Evolutionary conservation across 495 filamentous ascomycete species (phyloP).

Genomic region (Xylaria nigripes): DNA sequence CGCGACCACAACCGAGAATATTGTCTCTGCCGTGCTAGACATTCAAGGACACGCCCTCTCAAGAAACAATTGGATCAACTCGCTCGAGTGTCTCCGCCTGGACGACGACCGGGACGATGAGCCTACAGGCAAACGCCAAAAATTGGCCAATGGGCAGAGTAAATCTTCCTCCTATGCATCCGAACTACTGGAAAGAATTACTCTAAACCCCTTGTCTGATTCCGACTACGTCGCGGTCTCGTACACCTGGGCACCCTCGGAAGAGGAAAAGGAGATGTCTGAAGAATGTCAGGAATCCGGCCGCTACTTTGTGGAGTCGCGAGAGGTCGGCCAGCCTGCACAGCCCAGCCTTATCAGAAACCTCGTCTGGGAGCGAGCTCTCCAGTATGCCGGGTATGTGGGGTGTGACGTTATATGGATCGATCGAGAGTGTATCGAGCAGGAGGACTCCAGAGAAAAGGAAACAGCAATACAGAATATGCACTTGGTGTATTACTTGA

Average conservation of each 20-base stretch:
- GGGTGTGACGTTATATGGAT: constrained; percentile 32
- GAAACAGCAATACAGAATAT: constrained; percentile 33
- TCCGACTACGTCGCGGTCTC: constrained; percentile 24
- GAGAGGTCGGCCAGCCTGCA: constrained; percentile 15
- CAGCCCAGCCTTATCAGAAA: constrained; percentile 20
- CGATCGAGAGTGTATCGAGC: constrained; percentile 36
- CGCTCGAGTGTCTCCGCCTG: constrained; percentile 22
- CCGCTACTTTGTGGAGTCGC: constrained; percentile 18
- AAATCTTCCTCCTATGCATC: constrained; percentile 8
- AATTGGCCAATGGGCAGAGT: constrained; percentile 16
- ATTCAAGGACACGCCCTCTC: constrained; percentile 18
- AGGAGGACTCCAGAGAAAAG: constrained; percentile 26
- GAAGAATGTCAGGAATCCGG: constrained; percentile 1
- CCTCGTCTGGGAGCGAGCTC: constrained; percentile 17
- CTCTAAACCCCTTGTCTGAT: constrained; percentile 16
- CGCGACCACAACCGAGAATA: constrained; percentile 6
- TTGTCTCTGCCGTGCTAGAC: constrained; percentile 20
- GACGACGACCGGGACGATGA: constrained; percentile 13
- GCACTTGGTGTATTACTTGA: constrained; percentile 33
- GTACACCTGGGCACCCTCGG: constrained; percentile 23
- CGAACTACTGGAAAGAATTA: constrained; percentile 16
- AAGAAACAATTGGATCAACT: constrained; percentile 22
- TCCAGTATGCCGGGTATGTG: constrained; percentile 19
- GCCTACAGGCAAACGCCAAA: constrained; percentile 20
- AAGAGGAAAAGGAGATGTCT: constrained; percentile 15